Evolutionary conservation across 305 asterid genomes (phyloP).

Genomic region (Solanum chacoense): DNA sequence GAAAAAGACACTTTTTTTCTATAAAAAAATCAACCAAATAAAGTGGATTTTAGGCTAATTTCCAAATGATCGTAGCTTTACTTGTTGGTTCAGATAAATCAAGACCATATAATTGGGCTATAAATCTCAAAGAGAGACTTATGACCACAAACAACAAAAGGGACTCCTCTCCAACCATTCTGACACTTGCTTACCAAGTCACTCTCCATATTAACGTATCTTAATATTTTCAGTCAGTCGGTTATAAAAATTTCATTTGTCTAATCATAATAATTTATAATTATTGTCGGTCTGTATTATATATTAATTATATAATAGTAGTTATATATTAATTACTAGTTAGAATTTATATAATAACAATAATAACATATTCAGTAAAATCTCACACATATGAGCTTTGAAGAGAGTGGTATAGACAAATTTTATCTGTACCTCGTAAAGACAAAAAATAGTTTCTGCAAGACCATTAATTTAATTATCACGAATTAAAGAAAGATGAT

Average conservation of each 20-base stretch:
- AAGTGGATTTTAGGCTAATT: background rate
- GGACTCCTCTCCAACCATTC: background rate
- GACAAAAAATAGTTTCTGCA: background rate
- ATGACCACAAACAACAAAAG: background rate
- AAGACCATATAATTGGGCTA: background rate
- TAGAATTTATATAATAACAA: background rate
- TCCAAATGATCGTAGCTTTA: background rate
- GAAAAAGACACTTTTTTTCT: background rate
- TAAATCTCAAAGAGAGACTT: background rate
- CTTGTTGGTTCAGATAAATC: background rate
- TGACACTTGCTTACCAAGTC: background rate
- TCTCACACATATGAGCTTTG: background rate
- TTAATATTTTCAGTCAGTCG: background rate
- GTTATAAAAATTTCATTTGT: background rate
- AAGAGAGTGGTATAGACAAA: rapidly evolving
- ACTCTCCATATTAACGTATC: background rate
- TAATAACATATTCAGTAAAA: background rate
- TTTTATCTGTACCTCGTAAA: background rate
- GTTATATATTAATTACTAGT: background rate
- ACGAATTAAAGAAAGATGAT: background rate
- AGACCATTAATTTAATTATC: background rate
- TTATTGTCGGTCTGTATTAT: background rate
- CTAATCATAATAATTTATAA: background rate
- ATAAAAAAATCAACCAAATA: background rate
- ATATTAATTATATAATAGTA: background rate